These are phyloP conservation scores for Globisporangium rhizosaccharum DNA, from an alignment of 352 stramenopile species.

Conservation along the genomic window DNA sequence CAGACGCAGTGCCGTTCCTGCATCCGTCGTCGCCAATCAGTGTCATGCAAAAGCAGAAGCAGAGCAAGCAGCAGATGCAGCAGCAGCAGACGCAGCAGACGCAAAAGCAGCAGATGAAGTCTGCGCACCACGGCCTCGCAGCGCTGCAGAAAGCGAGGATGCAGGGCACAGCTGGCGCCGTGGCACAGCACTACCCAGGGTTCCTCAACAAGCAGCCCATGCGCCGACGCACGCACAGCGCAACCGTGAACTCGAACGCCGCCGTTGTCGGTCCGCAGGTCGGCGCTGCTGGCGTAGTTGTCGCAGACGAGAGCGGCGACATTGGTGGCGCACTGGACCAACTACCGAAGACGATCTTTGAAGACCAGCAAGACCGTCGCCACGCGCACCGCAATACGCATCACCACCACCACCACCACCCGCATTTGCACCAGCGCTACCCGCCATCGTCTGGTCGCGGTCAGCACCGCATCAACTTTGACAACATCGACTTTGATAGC, in stretches of 20 bases:
- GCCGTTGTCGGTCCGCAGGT: slow-evolving; percentile 14
- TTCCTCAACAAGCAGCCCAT: slow-evolving; percentile 76
- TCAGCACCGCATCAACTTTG: slow-evolving; percentile 54
- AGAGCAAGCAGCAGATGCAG: slow-evolving; percentile 22
- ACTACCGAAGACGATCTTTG: slow-evolving; percentile 48
- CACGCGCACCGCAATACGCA: slow-evolving; percentile 15
- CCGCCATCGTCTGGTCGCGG: slow-evolving; percentile 42
- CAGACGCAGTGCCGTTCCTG: slow-evolving; percentile 68
- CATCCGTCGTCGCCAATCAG: slow-evolving; percentile 45
- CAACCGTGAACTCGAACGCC: slow-evolving; percentile 25
- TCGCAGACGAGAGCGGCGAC: slow-evolving; percentile 1
- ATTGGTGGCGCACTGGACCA: slow-evolving; percentile 22
- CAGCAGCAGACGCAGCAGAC: slow-evolving; percentile 7
- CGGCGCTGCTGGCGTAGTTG: slow-evolving; percentile 9
- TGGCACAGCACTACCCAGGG: slow-evolving; percentile 18
- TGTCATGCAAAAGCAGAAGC: slow-evolving; percentile 37
- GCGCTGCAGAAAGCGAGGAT: slow-evolving; percentile 34
- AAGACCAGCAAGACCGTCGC: slow-evolving; percentile 27
- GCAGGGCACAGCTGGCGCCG: slow-evolving; percentile 17
- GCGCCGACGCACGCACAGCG: slow-evolving; percentile 66
- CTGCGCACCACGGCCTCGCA: slow-evolving; percentile 23
- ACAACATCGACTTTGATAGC: slow-evolving; percentile 36
- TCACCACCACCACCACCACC: slow-evolving; percentile 10
- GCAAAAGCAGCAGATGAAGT: slow-evolving; percentile 14
- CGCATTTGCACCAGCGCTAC: slow-evolving; percentile 10